Percentiles rank a stretch among this genome's conserved stretches.
phyloP scores from a whole-genome alignment of 2,329 filamentous ascomycete species.

The Pseudocercospora musae region DNA sequence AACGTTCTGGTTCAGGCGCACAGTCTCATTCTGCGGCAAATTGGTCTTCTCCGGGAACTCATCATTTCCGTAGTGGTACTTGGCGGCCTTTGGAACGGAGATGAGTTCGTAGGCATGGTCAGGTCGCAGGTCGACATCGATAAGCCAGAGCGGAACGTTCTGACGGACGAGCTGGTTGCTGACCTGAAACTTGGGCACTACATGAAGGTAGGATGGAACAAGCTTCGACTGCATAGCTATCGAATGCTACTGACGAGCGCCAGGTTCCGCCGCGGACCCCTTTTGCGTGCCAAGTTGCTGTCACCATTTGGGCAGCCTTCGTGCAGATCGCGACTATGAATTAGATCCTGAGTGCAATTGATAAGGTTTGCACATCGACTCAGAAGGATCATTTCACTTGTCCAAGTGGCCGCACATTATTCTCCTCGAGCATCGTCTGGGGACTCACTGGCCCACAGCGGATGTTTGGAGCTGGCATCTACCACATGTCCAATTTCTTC shows the following conservation, averaged over 20 bases:
- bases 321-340: conserved; percentile 83
- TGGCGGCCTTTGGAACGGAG: too few relatives aligned
- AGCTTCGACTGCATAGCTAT: not conserved
- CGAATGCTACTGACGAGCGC: not conserved
- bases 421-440: conserved; percentile 88
- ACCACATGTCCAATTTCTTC: conserved; percentile 74
- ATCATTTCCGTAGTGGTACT: too few relatives aligned
- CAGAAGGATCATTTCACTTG: conserved; percentile 88
- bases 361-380: conserved; percentile 70
- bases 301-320: conserved; percentile 71
- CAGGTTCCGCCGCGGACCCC: conserved; percentile 64
- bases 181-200: conserved; percentile 80
- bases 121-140: too few relatives aligned
- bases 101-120: too few relatives aligned
- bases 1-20: too few relatives aligned
- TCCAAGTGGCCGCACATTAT: conserved; percentile 81
- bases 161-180: too few relatives aligned
- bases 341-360: conserved; percentile 82
- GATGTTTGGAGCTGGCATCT: conserved; percentile 75
- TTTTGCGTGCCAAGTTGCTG: conserved; percentile 73
- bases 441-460: conserved; percentile 75
- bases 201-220: conserved; percentile 64
- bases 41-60: too few relatives aligned
- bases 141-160: too few relatives aligned
- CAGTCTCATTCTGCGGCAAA: too few relatives aligned